Percentiles rank a stretch among this genome's conserved stretches.
phyloP scores from a whole-genome alignment of 306 rosid genomes.

The cucumber (Cucumis sativus) region DNA sequence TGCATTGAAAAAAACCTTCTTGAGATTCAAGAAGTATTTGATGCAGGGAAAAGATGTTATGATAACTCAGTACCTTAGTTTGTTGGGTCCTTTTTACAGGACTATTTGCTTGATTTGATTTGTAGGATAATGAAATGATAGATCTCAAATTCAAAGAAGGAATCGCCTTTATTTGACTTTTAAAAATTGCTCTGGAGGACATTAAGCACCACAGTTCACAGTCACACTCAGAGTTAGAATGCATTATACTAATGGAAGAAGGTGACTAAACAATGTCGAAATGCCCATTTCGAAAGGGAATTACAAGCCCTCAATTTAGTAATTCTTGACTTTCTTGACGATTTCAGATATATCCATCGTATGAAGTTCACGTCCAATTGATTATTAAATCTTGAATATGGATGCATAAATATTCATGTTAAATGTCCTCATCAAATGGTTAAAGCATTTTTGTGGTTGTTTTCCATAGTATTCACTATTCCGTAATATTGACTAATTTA shows the following conservation, averaged over 20 bases:
- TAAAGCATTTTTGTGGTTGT: background rate
- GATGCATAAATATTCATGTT: background rate
- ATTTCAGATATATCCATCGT: background rate
- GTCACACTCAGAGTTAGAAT: background rate
- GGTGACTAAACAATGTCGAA: background rate
- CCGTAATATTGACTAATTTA: background rate
- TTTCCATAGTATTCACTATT: background rate
- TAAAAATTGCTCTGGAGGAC: background rate
- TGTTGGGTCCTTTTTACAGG: background rate
- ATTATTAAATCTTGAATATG: background rate
- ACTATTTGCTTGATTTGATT: background rate
- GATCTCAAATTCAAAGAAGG: background rate
- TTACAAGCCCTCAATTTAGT: background rate
- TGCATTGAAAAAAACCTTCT: background rate
- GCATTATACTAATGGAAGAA: background rate
- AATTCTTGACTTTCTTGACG: background rate
- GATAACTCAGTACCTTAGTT: background rate
- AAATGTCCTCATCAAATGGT: background rate
- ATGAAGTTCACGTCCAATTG: background rate
- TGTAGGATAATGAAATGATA: background rate
- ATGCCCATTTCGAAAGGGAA: background rate
- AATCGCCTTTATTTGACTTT: background rate
- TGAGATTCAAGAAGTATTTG: background rate
- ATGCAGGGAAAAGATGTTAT: background rate
- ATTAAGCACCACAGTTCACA: background rate